Conservation (phyloP, 495 filamentous ascomycete genomes). For the Barbatosphaeria neglecta region DNA sequence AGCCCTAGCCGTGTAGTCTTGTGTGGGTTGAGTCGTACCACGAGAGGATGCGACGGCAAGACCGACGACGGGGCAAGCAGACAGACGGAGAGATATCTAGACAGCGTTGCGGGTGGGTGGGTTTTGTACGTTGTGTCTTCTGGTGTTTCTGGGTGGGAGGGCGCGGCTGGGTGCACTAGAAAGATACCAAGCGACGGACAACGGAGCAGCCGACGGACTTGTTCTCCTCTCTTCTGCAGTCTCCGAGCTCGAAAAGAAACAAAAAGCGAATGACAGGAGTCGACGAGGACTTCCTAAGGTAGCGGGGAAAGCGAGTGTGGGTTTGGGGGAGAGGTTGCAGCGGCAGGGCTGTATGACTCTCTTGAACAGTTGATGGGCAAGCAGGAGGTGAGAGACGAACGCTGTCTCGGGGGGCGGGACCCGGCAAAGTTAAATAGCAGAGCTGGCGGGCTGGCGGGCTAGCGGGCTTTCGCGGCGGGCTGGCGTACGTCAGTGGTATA, state of each 20-base stretch:
- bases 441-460: neutral
- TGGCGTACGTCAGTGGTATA: neutral
- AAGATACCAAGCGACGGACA: constrained; percentile 9
- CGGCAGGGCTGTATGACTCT: constrained; percentile 18
- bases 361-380: constrained; percentile 17
- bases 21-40: too few relatives aligned
- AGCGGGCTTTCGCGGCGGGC: too few relatives aligned
- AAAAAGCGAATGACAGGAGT: constrained; percentile 53
- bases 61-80: too few relatives aligned
- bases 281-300: constrained; percentile 49
- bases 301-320: constrained; percentile 38
- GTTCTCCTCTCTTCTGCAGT: constrained; percentile 16
- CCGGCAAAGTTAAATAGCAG: constrained; percentile 16
- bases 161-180: constrained; percentile 6
- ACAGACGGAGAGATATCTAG: neutral
- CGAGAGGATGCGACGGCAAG: too few relatives aligned
- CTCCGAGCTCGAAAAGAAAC: constrained; percentile 30
- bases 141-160: constrained; percentile 1
- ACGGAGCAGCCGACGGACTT: constrained; percentile 9
- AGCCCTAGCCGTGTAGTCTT: neutral
- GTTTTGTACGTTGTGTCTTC: too few relatives aligned
- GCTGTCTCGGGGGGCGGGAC: constrained; percentile 15
- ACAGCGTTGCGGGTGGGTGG: too few relatives aligned
- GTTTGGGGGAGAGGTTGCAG: constrained; percentile 26
- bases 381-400: constrained; percentile 10